Base-by-base conservation (phyloP, 2,329 filamentous ascomycete genomes). In the Microdochium trichocladiopsis region DNA sequence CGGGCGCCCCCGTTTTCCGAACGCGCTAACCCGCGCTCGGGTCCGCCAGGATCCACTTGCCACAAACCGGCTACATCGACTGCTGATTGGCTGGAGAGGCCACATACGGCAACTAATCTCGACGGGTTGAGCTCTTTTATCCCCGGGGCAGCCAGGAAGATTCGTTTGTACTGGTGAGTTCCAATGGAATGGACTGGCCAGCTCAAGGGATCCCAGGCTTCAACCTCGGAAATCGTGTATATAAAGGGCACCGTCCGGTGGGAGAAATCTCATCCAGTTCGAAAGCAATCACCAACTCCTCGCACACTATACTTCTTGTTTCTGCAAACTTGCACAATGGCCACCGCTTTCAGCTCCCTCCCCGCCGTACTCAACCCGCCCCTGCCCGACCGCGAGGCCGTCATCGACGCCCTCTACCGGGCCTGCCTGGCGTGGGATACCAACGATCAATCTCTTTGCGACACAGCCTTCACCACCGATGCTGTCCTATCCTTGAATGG, bases 361-460 rank as follows among this genome's bases (percentile, higher is more conserved):
- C 51, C 54, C 12, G 45, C 45, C 9, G 37, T 48, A 12, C 52
- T 57, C 11, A 50, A 22, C n/a, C 55, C 55, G 12, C 50, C 57
- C 22, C 59, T 66, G 22, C 60, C 48, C 50, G 54, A 47, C 45
- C 59, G 64, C 21, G 66, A 69, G 21, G 64, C 66, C 23, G 60
- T 70, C 48, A 49, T 56, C n/a, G 67, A 69, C 50, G 57, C 65
- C 16, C 25, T 68, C 28, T 62, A 66, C 55, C 65, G 66, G 41
- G 54, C 49, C 51, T 52, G 64, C 24, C 51, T 55, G 12, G 59
- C 53, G 45, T 54, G 66, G 24, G 66, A 70, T 56, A 63, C 53
- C 43, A 53, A 57, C 25, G 60, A 66, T 55, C 14, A 49, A 3
- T 36, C 50, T 5, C 61, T 69, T 3, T 63, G 66, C 56, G 56